Evolutionary conservation across 1,284 basidiomycete genomes (phyloP).

Genomic region (Sanghuangporus weigelae): DNA sequence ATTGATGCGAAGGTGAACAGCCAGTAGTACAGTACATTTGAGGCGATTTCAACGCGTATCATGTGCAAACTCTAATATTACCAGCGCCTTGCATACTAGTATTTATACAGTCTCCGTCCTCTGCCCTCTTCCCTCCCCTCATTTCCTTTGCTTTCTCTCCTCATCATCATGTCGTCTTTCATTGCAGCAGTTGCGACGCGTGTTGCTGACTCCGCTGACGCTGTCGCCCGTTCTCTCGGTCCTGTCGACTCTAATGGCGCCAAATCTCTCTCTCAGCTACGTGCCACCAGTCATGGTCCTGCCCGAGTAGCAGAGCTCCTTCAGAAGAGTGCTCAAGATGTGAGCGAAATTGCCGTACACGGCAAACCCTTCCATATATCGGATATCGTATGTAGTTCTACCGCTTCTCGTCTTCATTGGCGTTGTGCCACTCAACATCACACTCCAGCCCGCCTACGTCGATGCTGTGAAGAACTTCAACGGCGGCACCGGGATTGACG

Average conservation of each 20-base stretch:
- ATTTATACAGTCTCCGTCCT: background rate
- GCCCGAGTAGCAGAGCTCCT: conserved; percentile 3
- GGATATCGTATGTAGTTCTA: conserved; percentile 12
- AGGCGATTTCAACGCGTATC: background rate
- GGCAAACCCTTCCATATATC: conserved; percentile 7
- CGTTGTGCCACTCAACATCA: background rate
- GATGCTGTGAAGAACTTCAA: conserved; percentile 44
- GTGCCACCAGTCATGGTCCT: conserved; percentile 7
- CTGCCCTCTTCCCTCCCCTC: background rate
- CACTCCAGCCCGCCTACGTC: conserved; percentile 39
- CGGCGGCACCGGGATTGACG: conserved; percentile 44
- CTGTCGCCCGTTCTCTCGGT: conserved; percentile 9
- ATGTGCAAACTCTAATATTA: background rate
- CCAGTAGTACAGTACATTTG: too few relatives aligned
- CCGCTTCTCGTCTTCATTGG: background rate
- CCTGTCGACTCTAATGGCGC: conserved; percentile 13
- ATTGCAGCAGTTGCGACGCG: conserved; percentile 4
- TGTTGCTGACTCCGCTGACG: conserved; percentile 10
- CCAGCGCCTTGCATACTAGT: background rate
- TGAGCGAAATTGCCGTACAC: background rate
- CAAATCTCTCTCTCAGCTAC: background rate
- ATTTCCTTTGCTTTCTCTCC: background rate
- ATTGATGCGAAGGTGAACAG: too few relatives aligned
- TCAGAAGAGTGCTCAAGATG: conserved; percentile 4
- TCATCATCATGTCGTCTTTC: background rate